A percentile compares a stretch with the other conserved stretches of the same genome.
Evolutionary conservation across 441 rosid species (phyloP).

Genomic region (Mallotus japonicus): DNA sequence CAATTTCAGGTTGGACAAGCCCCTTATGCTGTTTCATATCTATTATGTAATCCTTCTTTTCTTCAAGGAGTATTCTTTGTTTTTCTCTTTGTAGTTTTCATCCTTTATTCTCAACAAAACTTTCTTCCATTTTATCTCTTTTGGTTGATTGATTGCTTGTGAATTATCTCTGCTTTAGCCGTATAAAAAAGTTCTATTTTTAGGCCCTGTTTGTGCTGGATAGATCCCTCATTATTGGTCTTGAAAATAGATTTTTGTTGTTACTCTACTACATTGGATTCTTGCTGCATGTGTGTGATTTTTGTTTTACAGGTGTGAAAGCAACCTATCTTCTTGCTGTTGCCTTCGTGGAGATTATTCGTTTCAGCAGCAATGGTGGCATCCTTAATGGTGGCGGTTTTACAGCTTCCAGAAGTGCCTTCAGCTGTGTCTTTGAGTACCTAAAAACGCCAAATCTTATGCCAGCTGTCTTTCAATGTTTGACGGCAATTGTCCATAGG

Average conservation of each 20-base stretch:
- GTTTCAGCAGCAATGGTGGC: conserved; percentile 98
- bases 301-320: conserved; percentile 76
- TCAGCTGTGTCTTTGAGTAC: conserved; percentile 95
- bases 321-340: conserved; percentile 99
- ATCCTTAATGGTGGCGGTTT: conserved; percentile 78
- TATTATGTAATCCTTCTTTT: conserved; percentile 3
- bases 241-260: conserved; percentile 9
- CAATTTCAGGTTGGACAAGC: conserved; percentile 75
- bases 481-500: conserved; percentile 86
- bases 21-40: conserved; percentile 22
- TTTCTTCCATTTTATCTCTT: neutral
- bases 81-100: neutral
- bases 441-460: conserved; percentile 87
- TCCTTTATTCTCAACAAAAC: neutral
- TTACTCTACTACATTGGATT: neutral
- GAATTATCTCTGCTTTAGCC: conserved; percentile 3
- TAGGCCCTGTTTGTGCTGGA: conserved; percentile 7
- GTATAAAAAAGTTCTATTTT: neutral
- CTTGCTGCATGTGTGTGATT: neutral
- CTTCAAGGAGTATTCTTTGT: neutral
- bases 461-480: conserved; percentile 92
- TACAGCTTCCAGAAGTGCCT: conserved; percentile 89
- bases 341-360: conserved; percentile 88
- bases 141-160: conserved; percentile 6
- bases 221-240: neutral